Base-by-base conservation (phyloP, 164 flowering plant species). In the Santalum album region DNA sequence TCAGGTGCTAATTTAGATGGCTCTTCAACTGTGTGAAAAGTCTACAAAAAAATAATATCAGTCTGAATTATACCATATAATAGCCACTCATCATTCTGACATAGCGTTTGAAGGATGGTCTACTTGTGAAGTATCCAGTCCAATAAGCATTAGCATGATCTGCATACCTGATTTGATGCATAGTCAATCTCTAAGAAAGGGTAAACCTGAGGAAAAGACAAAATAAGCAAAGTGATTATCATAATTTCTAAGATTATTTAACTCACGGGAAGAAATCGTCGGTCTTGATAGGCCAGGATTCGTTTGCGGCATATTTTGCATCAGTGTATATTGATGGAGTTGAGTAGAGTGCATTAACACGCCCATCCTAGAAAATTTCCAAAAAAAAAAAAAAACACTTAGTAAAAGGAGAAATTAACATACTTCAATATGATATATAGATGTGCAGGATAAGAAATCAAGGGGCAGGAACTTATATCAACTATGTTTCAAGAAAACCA, bases 261-360 rank as follows among this genome's bases (percentile, higher is more conserved):
- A 79, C 97, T 82, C 63, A 92, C 97, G 96, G 97, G 60, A 92
- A 92, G 62, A 66, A 92, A 59, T 92, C 99, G 48, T 81, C 88
- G 16, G 81, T 76, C 68, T 92, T 92, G 52, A 85, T 60, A 12
- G 96, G 96, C 99, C 99, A 92, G n/a, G 75, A 36, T 54, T 72
- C 73, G 46, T 80, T 72, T 53, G 74, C 48, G 36, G 83, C 86
- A 71, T 73, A 65, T 69, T 92, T 92, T 62, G 97, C 96, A 76
- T 87, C 95, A 32, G 95, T 84, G 55, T 92, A 92, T 43, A 92
- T 69, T 34, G 97, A 85, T 27, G 97, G 95, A 15, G 95, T 84
- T 57, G 99, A 92, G 69, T 92, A 92, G 17, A 92, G 76, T 22
- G 90, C 97, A 76, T 92, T 87, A 29, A 89, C 90, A 59, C 97